A percentile compares a stretch with the other conserved stretches of the same genome.
Conservation (phyloP, 345 rosid genomes). For the Turnera subulata region DNA sequence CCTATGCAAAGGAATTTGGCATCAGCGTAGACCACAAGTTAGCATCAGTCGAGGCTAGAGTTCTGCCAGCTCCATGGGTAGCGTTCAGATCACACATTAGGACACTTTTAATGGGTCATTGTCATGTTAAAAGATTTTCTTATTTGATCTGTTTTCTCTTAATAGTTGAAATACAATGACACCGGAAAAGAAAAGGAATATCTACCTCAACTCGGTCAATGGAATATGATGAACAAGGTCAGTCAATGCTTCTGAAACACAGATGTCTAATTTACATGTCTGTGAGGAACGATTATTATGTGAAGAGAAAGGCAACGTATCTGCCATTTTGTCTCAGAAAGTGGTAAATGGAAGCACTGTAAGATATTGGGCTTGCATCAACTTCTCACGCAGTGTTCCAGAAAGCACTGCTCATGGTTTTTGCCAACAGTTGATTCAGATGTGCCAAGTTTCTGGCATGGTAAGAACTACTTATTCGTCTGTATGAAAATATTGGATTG, state of each 20-base stretch:
- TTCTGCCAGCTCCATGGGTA: slow-evolving; percentile 49
- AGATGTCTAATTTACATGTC: neutral
- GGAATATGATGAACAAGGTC: slow-evolving; percentile 53
- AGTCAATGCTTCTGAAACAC: slow-evolving; percentile 1
- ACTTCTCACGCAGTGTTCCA: slow-evolving; percentile 34
- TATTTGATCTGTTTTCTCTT: neutral
- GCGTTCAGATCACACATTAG: neutral
- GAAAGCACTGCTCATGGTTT: slow-evolving; percentile 29
- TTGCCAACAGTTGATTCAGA: slow-evolving; percentile 33
- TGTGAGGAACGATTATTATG: neutral
- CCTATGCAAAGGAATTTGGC: slow-evolving; percentile 37
- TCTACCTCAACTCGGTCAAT: slow-evolving; percentile 43
- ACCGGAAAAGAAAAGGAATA: slow-evolving; percentile 34
- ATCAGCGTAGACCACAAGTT: slow-evolving; percentile 31
- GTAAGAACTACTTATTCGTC: slow-evolving; percentile 15
- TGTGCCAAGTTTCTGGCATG: slow-evolving; percentile 43
- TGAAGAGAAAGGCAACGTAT: neutral
- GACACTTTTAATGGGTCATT: neutral
- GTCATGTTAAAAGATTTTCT: slow-evolving; percentile 1
- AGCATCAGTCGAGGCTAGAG: slow-evolving; percentile 36
- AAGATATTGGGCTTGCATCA: slow-evolving; percentile 39
- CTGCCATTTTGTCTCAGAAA: slow-evolving; percentile 26
- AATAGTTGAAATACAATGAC: slow-evolving; percentile 39
- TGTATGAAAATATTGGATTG: neutral
- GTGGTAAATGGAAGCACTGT: slow-evolving; percentile 42